Percentiles rank a stretch among this genome's conserved stretches.
Conservation (phyloP, 2,329 filamentous ascomycete genomes). For the Exophiala sideris region DNA sequence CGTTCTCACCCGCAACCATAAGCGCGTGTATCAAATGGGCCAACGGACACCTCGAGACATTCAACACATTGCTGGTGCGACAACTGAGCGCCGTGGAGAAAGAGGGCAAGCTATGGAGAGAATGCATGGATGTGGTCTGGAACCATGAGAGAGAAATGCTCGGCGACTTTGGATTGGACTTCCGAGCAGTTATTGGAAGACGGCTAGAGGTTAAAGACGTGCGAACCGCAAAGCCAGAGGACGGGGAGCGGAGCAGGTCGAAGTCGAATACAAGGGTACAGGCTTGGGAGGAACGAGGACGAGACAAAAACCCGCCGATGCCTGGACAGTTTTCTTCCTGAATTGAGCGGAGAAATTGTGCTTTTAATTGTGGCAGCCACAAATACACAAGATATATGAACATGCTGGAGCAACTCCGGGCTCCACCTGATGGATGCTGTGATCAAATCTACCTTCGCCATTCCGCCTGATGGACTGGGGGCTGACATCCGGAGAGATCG, state of each 20-base stretch:
- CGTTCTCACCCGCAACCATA: constrained; percentile 82
- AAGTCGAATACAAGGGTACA: constrained; percentile 14
- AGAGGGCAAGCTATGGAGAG: constrained; percentile 71
- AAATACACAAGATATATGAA: constrained; percentile 20
- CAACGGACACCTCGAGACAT: constrained; percentile 89
- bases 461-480: not conserved
- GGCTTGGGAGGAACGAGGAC: constrained; percentile 4
- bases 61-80: constrained; percentile 76
- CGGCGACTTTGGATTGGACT: constrained; percentile 83
- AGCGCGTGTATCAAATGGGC: constrained; percentile 97
- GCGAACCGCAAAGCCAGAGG: not conserved
- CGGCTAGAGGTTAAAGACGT: constrained; percentile 34
- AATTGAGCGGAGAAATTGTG: constrained; percentile 22
- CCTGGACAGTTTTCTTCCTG: not conserved
- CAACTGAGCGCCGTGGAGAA: constrained; percentile 84
- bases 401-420: constrained; percentile 11
- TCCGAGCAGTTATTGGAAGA: constrained; percentile 73
- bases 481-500: not conserved
- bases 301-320: not conserved
- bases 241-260: constrained; percentile 7
- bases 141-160: constrained; percentile 72
- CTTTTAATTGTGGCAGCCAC: constrained; percentile 6
- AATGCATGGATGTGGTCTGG: constrained; percentile 78
- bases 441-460: constrained; percentile 4
- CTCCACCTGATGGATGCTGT: constrained; percentile 14